Evolutionary conservation across 805 yeast species (phyloP).

Genomic region (Hanseniaspora singularis): DNA sequence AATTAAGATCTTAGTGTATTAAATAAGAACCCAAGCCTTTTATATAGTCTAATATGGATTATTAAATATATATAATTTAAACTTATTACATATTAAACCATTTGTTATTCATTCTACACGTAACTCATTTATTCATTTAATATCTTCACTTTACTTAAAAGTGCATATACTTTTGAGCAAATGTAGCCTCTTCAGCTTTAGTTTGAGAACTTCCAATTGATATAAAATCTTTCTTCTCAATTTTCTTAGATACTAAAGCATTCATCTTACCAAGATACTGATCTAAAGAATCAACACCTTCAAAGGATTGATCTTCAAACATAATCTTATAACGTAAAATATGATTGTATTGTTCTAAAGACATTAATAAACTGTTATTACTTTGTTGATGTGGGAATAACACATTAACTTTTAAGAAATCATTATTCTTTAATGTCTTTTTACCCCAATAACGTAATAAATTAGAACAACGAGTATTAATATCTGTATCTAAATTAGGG

Average conservation of each 20-base stretch:
- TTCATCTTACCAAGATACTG: constrained; percentile 64
- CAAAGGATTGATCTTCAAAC: constrained; percentile 58
- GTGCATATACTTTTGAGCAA: constrained; percentile 28
- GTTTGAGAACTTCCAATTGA: constrained; percentile 19
- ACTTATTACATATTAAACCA: no score
- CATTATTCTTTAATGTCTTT: constrained; percentile 22
- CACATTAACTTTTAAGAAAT: constrained; percentile 23
- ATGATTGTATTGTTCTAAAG: constrained; percentile 21
- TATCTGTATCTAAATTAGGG: constrained; percentile 57
- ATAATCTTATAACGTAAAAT: constrained; percentile 45
- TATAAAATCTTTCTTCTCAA: constrained; percentile 35
- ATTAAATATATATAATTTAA: no score
- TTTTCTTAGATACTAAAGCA: constrained; percentile 42
- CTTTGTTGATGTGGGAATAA: constrained; percentile 27
- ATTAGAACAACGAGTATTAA: constrained; percentile 56
- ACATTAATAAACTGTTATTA: constrained; percentile 19
- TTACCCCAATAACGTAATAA: constrained; percentile 41
- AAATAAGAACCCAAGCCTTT: no score
- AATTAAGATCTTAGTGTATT: no score
- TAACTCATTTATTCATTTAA: no score
- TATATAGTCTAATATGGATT: no score
- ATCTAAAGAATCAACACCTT: constrained; percentile 44
- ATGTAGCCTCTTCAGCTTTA: constrained; percentile 22
- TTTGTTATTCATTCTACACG: no score
- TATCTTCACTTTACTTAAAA: no score